phyloP scores from a whole-genome alignment of 2,329 filamentous ascomycete genomes.

The Drechslerella stenobrocha region DNA sequence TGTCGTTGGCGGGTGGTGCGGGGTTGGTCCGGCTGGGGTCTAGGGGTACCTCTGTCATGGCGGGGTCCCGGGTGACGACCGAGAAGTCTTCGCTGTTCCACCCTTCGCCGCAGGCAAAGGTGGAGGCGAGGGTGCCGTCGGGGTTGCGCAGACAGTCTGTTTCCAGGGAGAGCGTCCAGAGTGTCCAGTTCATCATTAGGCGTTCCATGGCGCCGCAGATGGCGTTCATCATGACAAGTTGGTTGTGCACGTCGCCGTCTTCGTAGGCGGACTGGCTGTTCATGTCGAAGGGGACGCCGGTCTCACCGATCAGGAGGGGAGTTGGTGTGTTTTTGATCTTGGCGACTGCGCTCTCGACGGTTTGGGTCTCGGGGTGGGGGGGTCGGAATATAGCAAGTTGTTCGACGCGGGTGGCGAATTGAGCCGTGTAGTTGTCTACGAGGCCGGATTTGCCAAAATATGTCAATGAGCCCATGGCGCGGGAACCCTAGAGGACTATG shows the following conservation, averaged over 20 bases:
- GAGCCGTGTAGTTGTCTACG: conserved; percentile 56
- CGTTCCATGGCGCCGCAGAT: conserved; percentile 57
- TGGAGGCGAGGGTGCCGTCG: conserved; percentile 40
- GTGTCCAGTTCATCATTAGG: conserved; percentile 53
- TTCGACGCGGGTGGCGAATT: conserved; percentile 56
- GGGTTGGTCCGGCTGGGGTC: conserved; percentile 53
- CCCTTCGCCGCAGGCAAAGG: conserved; percentile 55
- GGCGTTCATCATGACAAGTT: conserved; percentile 57
- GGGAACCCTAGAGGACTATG: conserved; percentile 45
- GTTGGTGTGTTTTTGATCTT: conserved; percentile 53
- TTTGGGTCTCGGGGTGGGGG: conserved; percentile 38
- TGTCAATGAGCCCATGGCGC: conserved; percentile 51
- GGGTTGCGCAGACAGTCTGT: conserved; percentile 57
- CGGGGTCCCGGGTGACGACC: conserved; percentile 55
- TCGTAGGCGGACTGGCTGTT: conserved; percentile 55
- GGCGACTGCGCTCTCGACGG: conserved; percentile 27
- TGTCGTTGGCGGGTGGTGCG: conserved; percentile 42
- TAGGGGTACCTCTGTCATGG: conserved; percentile 54
- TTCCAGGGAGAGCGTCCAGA: conserved; percentile 56
- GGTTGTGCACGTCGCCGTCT: conserved; percentile 56
- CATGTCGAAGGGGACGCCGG: conserved; percentile 58
- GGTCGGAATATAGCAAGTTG: conserved; percentile 54
- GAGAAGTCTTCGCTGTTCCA: conserved; percentile 59
- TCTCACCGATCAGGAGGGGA: conserved; percentile 57
- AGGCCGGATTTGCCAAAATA: conserved; percentile 57